These are phyloP conservation scores for Chlorophyllum brunneum DNA, from an alignment of 768 basidiomycete genomes.

Conservation along the genomic window DNA sequence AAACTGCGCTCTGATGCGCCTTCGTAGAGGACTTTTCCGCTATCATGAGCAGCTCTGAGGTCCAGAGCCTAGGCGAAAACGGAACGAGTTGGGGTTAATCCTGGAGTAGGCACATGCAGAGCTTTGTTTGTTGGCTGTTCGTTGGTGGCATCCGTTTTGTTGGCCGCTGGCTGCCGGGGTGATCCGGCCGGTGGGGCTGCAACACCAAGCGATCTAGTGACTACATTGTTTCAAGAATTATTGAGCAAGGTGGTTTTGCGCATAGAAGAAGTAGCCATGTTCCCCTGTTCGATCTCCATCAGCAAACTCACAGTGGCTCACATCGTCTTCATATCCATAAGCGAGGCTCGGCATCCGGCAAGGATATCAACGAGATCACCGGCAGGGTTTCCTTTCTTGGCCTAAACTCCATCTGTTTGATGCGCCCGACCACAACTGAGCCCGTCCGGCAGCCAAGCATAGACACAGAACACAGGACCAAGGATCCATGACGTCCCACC, in stretches of 20 bases:
- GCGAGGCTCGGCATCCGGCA: not conserved
- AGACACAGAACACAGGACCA: not conserved
- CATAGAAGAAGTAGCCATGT: not conserved
- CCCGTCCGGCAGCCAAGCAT: too few relatives aligned
- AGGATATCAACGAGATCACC: not conserved
- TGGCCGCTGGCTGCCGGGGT: not conserved
- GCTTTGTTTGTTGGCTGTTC: too few relatives aligned
- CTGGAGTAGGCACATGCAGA: too few relatives aligned
- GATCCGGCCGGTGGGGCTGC: not conserved
- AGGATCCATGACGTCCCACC: not conserved
- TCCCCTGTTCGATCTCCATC: slow-evolving; percentile 9
- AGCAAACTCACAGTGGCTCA: slow-evolving; percentile 6
- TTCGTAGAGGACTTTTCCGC: too few relatives aligned
- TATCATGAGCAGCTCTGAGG: too few relatives aligned
- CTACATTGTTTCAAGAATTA: not conserved
- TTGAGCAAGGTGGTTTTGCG: not conserved
- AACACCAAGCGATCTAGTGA: not conserved
- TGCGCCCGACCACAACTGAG: too few relatives aligned
- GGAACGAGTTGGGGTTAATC: too few relatives aligned
- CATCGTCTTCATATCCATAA: not conserved
- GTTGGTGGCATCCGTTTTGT: not conserved
- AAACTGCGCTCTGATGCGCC: too few relatives aligned
- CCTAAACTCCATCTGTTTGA: too few relatives aligned
- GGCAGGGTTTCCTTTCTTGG: not conserved
- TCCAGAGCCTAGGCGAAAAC: too few relatives aligned